A percentile compares a stretch with the other conserved stretches of the same genome.
These are phyloP conservation scores for Cyclocybe cylindracea DNA, from an alignment of 768 basidiomycete genomes.

Conservation along the genomic window DNA sequence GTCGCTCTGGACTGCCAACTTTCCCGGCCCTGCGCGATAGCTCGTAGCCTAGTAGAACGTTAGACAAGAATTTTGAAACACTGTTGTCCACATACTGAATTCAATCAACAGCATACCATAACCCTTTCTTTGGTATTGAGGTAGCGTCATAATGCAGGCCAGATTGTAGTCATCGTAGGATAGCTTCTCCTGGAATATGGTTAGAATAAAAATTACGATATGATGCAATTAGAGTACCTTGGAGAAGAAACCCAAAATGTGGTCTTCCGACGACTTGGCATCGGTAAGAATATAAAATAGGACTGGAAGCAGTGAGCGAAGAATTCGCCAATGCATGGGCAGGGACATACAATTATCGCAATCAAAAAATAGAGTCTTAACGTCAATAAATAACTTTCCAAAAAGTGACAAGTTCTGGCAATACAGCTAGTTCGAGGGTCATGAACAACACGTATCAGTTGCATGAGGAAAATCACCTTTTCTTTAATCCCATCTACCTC, in stretches of 20 bases:
- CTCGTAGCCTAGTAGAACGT: slow-evolving; percentile 73
- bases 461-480: slow-evolving; percentile 55
- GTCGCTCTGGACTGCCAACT: slow-evolving; percentile 91
- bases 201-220: neutral
- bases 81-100: slow-evolving; percentile 72
- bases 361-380: slow-evolving; percentile 94
- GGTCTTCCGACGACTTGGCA: slow-evolving; percentile 74
- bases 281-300: slow-evolving; percentile 93
- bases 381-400: slow-evolving; percentile 98
- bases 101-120: slow-evolving; percentile 97
- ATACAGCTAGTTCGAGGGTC: slow-evolving; percentile 63
- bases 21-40: slow-evolving; percentile 78
- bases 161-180: slow-evolving; percentile 98
- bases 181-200: slow-evolving; percentile 71
- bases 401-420: slow-evolving; percentile 96
- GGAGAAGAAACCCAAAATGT: slow-evolving; percentile 75
- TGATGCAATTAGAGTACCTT: slow-evolving; percentile 37
- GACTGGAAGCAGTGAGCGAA: slow-evolving; percentile 45
- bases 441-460: neutral
- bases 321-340: neutral
- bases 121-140: slow-evolving; percentile 87
- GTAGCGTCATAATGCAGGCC: slow-evolving; percentile 94
- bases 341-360: slow-evolving; percentile 72
- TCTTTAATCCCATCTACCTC: slow-evolving; percentile 89
- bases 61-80: neutral